A percentile compares a stretch with the other conserved stretches of the same genome.
Conservation (phyloP, 2,329 filamentous ascomycete species). For the Scedosporium apiospermum region DNA sequence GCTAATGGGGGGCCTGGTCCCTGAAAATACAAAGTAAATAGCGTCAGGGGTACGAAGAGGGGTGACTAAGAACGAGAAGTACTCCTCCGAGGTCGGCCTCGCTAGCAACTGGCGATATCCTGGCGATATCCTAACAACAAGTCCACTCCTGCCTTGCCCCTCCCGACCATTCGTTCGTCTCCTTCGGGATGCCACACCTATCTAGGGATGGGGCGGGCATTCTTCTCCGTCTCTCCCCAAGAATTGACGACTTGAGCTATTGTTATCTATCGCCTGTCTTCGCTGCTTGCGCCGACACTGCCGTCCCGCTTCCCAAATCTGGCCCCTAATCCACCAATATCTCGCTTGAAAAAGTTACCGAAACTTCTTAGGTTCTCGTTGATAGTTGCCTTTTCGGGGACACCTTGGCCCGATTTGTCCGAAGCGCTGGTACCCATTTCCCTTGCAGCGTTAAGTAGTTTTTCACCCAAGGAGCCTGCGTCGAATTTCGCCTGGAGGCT, state of each 20-base stretch:
- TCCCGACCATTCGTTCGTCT: no score
- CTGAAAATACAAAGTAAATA: no score
- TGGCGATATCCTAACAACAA: no score
- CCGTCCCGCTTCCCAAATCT: conserved; percentile 58
- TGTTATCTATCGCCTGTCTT: neutral
- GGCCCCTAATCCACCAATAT: conserved; percentile 67
- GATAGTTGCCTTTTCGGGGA: conserved; percentile 54
- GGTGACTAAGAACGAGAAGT: no score
- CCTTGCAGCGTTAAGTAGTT: conserved; percentile 76
- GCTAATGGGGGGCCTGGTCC: no score
- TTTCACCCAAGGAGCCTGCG: conserved; percentile 72
- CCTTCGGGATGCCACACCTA: no score
- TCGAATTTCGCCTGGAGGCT: conserved; percentile 58
- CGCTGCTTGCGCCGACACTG: conserved; percentile 19
- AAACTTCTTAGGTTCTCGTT: conserved; percentile 94
- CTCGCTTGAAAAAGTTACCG: conserved; percentile 89
- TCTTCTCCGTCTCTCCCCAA: no score
- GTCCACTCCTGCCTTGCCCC: no score
- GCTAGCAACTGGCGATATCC: no score
- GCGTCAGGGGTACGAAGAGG: no score
- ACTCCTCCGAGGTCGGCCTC: no score
- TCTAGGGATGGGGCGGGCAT: neutral
- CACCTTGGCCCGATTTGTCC: conserved; percentile 13
- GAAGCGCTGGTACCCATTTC: conserved; percentile 58
- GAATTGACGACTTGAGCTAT: no score